Evolutionary conservation across 2,329 filamentous ascomycete species (phyloP).

Genomic region (Scopulariopsis brevicaulis): DNA sequence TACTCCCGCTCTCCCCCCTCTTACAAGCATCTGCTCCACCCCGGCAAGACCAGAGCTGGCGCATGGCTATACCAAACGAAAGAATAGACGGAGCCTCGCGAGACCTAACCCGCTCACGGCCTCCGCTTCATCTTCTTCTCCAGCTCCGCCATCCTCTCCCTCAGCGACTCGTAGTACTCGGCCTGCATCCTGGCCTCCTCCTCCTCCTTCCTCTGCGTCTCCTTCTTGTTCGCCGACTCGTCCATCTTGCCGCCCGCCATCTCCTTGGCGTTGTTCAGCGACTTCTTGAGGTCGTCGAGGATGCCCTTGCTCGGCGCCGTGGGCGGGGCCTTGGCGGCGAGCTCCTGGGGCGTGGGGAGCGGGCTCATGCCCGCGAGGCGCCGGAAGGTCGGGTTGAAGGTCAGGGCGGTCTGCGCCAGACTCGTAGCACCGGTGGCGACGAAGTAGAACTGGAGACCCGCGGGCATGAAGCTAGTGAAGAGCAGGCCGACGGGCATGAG

Average conservation of each 20-base stretch:
- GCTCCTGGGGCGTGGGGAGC: constrained; percentile 12
- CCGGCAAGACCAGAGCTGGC: neutral
- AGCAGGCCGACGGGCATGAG: constrained; percentile 31
- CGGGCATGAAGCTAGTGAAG: constrained; percentile 33
- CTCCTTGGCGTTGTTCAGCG: constrained; percentile 22
- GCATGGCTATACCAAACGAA: neutral
- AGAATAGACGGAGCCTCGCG: neutral
- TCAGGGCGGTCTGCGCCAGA: constrained; percentile 20
- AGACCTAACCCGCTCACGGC: neutral
- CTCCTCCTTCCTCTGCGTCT: constrained; percentile 21
- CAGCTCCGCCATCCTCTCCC: constrained; percentile 17
- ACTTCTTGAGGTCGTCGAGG: constrained; percentile 22
- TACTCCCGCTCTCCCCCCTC: neutral
- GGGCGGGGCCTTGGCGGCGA: neutral
- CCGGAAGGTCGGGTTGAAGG: constrained; percentile 28
- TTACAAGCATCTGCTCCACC: neutral
- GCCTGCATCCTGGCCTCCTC: constrained; percentile 18
- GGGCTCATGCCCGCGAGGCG: constrained; percentile 23
- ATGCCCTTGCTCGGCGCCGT: neutral
- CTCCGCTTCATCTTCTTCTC: constrained; percentile 22
- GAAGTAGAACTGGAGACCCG: constrained; percentile 38
- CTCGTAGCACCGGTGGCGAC: constrained; percentile 21
- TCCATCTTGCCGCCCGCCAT: constrained; percentile 17
- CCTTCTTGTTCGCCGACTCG: constrained; percentile 21
- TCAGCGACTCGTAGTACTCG: constrained; percentile 14